Base-by-base conservation (phyloP, 2,329 filamentous ascomycete genomes). In the Chaetomiaceae sp. region DNA sequence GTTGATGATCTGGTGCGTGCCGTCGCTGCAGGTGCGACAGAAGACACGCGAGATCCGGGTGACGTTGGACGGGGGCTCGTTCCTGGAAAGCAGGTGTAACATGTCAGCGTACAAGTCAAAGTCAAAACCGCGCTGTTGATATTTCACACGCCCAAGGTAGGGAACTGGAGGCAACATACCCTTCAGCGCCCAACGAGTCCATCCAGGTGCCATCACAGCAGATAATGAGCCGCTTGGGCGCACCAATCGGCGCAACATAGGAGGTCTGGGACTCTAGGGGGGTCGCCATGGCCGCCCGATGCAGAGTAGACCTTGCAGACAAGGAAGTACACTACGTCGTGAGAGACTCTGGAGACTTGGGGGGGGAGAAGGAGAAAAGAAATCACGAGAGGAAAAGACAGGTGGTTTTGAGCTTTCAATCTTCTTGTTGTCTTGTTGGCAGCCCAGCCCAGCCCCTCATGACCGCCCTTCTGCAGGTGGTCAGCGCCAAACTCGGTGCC, bases 171-270 rank as follows among this genome's bases (percentile, higher is more conserved):
- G 7, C 20, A 2, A 43, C 52, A 17, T 50, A 63, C 58, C 56
- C 55, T 31, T 55, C 59, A 25, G 59, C 58, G 34, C 62, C 64
- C n/a, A 65, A 20, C 8, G 64, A 63, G 46, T 66, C 63, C 58
- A 64, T 61, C 65, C 65, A 68, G 0, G 65, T 67, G 17, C 65
- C 65, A 46, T 68, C 65, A 42, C 65, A 67, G 34, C 64, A 66
- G 14, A 66, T 45, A 19, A 68, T 57, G 20, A 67, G 54, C 2
- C 63, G 60, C 51, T 66, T 67, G 12, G 52, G 58, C 12, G 14
- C 9, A 2, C 50, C 50, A 17, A 20, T 30, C 3, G 16, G 39
- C 16, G 35, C n/a, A 5, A 34, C n/a, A 27, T 40, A 33, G 14
- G 42, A 45, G 13, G 42, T 30, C 10, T 40, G 10, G 5, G 41